Evolutionary conservation across 1,139 yeast genomes (phyloP), one percentile per base, ranked within the genome.

Genomic region (Debaryomyces fabryi): DNA sequence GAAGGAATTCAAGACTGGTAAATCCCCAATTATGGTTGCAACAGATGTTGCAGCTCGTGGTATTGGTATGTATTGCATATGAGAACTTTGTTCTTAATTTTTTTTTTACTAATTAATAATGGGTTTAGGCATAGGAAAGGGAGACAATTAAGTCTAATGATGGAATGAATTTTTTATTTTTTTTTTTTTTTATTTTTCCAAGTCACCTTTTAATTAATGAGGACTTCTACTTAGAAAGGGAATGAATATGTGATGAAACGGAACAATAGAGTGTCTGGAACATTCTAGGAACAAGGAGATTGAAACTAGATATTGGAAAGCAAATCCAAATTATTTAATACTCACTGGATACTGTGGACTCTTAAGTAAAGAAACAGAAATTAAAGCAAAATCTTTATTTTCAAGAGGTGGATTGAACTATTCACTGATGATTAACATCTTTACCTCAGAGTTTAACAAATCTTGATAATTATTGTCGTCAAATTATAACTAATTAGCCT

Each of bases 21-120:
- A 86, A 69, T 85, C 96, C 49, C 97, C 97, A 57, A 87, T 93
- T 65, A 91, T 93, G 98, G 97, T 92, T 68, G 99, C 99, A 55
- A 93, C 99, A 59, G 99, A 93, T 74, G 99, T 93, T 71, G 99
- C 99, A 53, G 97, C 99, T 58, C 90, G 99, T 83, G 99, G 99
- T 85, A 92, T 93, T 80, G 99, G 97, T 91, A 90, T 76, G 98
- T 88, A 72, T 72, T 53, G 55, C 58, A 57, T 52, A 52, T 51
- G 55, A 54, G 54, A 37, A 45, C 39, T 45, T 44, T 50, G 37
- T 27, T 39, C 42, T 29, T 52, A 4, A 25, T 16, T 25, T 43
- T 43, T 43, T 44, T 44, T 38, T 38, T 37, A 37, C 35, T 30
- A 44, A 38, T 36, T 37, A 21, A 30, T 29, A 37, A 36, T 25